phyloP scores from a whole-genome alignment of 192 early-diverging fungal species.

The Fimicolochytrium jonesii region DNA sequence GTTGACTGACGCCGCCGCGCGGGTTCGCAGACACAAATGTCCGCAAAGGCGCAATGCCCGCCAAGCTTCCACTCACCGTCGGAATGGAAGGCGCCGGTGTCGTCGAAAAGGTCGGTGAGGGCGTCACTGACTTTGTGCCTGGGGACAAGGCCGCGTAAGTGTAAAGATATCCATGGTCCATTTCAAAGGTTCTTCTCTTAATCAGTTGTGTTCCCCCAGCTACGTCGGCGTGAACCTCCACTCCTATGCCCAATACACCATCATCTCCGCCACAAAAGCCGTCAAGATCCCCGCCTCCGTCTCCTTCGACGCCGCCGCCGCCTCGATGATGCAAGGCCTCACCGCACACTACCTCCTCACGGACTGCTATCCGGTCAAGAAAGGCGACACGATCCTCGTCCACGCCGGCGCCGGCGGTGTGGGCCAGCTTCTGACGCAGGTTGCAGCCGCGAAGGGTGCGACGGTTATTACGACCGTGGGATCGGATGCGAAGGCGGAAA shows the following conservation, averaged over 20 bases:
- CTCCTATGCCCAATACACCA: conserved; percentile 69
- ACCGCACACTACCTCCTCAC: conserved; percentile 74
- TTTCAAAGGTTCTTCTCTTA: not conserved
- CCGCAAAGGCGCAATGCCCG: not conserved
- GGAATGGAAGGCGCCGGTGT: conserved; percentile 67
- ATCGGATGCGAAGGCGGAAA: too few species aligned
- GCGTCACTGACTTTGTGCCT: conserved; percentile 8
- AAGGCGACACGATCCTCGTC: conserved; percentile 73
- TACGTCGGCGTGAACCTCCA: conserved; percentile 54
- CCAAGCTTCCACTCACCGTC: not conserved
- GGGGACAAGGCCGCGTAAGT: not conserved
- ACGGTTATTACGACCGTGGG: conserved; percentile 77
- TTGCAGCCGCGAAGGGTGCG: conserved; percentile 71
- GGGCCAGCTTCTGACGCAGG: conserved; percentile 74
- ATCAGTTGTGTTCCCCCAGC: conserved; percentile 29
- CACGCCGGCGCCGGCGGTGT: conserved; percentile 89
- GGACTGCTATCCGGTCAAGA: conserved; percentile 64
- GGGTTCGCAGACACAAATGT: conserved; percentile 22
- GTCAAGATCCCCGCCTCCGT: conserved; percentile 18
- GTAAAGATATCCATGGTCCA: not conserved
- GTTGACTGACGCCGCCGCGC: too few species aligned
- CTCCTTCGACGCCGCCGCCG: conserved; percentile 50
- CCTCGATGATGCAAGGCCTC: conserved; percentile 61
- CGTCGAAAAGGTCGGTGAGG: conserved; percentile 64
- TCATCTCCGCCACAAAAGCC: conserved; percentile 6